Evolutionary conservation across 2,329 filamentous ascomycete species (phyloP).

Genomic region (Lecanicillium sp.): DNA sequence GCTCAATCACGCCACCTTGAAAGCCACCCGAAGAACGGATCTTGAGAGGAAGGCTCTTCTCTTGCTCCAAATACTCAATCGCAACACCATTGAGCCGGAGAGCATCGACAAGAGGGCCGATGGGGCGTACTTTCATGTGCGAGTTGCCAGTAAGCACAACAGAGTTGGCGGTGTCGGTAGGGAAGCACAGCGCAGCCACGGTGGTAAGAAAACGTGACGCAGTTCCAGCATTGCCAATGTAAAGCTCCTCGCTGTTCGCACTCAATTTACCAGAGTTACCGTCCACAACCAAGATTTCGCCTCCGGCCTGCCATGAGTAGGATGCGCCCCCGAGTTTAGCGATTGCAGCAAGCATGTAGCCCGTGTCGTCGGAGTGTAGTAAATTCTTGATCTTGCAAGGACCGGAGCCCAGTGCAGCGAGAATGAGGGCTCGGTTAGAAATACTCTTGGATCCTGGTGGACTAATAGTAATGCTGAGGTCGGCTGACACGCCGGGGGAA

Average conservation of each 20-base stretch:
- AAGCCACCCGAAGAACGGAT: conserved; percentile 80
- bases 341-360: conserved; percentile 95
- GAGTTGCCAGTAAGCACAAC: conserved; percentile 89
- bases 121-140: conserved; percentile 92
- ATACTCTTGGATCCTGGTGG: conserved; percentile 97
- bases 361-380: conserved; percentile 92
- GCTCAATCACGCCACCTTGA: conserved; percentile 78
- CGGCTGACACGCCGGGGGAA: conserved; percentile 61
- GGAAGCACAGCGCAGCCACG: conserved; percentile 75
- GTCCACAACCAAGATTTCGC: conserved; percentile 81
- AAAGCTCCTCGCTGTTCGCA: conserved; percentile 71
- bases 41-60: conserved; percentile 76
- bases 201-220: conserved; percentile 93
- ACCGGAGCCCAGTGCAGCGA: conserved; percentile 83
- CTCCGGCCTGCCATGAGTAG: conserved; percentile 90
- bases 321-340: conserved; percentile 76
- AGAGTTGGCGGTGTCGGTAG: conserved; percentile 51
- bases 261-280: conserved; percentile 83
- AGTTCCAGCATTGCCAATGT: conserved; percentile 93
- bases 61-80: conserved; percentile 77
- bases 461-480: conserved; percentile 65
- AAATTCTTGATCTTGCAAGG: conserved; percentile 86
- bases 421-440: conserved; percentile 89
- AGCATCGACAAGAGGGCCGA: conserved; percentile 87
- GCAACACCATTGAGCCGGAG: conserved; percentile 79